phyloP scores from a whole-genome alignment of 768 basidiomycete species.

The Serendipita sp. region DNA sequence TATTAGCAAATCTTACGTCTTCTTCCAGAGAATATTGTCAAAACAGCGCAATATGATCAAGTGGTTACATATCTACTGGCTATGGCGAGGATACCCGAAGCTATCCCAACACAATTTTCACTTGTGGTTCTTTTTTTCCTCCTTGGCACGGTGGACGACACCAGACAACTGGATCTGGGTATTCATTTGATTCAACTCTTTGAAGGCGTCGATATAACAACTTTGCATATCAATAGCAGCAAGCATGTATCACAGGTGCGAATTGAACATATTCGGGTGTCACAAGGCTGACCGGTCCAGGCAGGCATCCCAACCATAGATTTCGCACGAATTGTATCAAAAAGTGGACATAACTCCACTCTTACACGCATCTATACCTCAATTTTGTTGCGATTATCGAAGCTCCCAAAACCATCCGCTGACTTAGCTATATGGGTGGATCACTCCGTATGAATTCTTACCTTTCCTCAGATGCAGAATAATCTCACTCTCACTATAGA shows the following conservation, averaged over 20 bases:
- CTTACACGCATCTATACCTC: not conserved
- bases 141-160: not conserved
- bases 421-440: not conserved
- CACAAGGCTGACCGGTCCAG: too few relatives aligned
- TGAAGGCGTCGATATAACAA: too few relatives aligned
- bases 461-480: slow-evolving; percentile 13
- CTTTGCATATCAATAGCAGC: too few relatives aligned
- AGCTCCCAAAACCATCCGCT: not conserved
- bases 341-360: not conserved
- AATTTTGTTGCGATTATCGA: not conserved
- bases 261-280: too few relatives aligned
- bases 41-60: not conserved
- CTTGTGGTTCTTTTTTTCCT: not conserved
- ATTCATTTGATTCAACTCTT: not conserved
- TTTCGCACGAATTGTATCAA: not conserved
- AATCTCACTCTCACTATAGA: slow-evolving; percentile 9
- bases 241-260: too few relatives aligned
- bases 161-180: not conserved
- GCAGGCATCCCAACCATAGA: not conserved
- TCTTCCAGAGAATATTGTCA: not conserved
- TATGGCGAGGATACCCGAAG: not conserved
- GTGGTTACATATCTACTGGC: not conserved
- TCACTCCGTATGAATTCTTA: not conserved
- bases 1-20: not conserved
- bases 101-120: not conserved